Percentiles rank a stretch among this genome's conserved stretches.
Conservation (phyloP, 2,329 filamentous ascomycete genomes). For the Coleophoma eucalyptorum region DNA sequence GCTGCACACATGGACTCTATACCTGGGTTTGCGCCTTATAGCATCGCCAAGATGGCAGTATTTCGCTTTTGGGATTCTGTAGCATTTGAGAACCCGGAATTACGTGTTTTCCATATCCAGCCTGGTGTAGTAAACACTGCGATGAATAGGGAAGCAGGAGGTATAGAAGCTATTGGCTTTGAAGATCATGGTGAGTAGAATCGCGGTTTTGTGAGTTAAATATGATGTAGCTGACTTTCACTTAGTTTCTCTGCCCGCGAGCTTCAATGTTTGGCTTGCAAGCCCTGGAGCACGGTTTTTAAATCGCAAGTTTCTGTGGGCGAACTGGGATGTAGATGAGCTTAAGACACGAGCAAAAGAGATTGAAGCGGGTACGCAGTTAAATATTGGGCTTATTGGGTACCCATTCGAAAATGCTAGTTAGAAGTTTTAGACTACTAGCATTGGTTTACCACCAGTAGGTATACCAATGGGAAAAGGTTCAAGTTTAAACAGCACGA, state of each 20-base stretch:
- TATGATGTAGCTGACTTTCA: conserved; percentile 12
- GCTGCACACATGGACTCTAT: conserved; percentile 29
- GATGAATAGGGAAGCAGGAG: conserved; percentile 22
- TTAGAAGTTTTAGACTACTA: not conserved
- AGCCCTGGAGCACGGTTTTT: conserved; percentile 40
- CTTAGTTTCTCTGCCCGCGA: conserved; percentile 16
- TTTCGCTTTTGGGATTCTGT: conserved; percentile 27
- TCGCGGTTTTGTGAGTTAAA: not conserved
- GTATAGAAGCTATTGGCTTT: conserved; percentile 15
- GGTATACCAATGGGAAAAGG: too few relatives aligned
- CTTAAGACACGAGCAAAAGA: conserved; percentile 35
- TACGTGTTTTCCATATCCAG: conserved; percentile 30
- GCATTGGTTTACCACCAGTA: not conserved
- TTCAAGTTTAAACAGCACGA: too few relatives aligned
- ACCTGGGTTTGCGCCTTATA: conserved; percentile 20
- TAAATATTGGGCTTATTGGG: conserved; percentile 15
- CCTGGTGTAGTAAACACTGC: conserved; percentile 26
- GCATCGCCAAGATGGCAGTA: conserved; percentile 24
- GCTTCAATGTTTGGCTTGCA: conserved; percentile 19
- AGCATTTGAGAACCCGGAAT: conserved; percentile 20
- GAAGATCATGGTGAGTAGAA: conserved; percentile 26
- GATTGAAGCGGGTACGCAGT: conserved; percentile 20
- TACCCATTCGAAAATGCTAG: conserved; percentile 11
- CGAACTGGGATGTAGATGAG: conserved; percentile 48
- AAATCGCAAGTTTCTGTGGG: conserved; percentile 41